Evolutionary conservation across 1,284 basidiomycete genomes (phyloP).

Genomic region (Cutaneotrichosporon daszewskae): DNA sequence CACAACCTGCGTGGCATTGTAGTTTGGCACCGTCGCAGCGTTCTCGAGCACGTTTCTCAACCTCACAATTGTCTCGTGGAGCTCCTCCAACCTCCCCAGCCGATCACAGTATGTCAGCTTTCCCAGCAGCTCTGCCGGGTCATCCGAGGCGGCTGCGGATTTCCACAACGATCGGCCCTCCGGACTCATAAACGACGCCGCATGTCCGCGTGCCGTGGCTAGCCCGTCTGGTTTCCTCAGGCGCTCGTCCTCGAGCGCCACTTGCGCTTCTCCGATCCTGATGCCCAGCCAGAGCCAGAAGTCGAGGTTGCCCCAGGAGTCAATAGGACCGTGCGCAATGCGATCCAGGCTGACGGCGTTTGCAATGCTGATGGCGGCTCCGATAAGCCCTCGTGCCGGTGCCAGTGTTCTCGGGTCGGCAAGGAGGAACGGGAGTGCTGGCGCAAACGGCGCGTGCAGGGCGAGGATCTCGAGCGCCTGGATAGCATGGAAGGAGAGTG

Average conservation of each 20-base stretch:
- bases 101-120: conserved; percentile 33
- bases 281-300: conserved; percentile 30
- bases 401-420: conserved; percentile 25
- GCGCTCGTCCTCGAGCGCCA: conserved; percentile 13
- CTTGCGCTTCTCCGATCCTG: conserved; percentile 13
- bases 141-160: conserved; percentile 17
- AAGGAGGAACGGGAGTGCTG: conserved; percentile 29
- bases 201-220: conserved; percentile 17
- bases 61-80: conserved; percentile 25
- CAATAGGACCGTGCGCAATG: conserved; percentile 16
- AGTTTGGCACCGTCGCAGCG: conserved; percentile 20
- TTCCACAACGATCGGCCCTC: conserved; percentile 25
- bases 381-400: conserved; percentile 28
- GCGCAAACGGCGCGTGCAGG: conserved; percentile 34
- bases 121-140: conserved; percentile 26
- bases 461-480: conserved; percentile 35
- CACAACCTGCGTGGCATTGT: conserved; percentile 25
- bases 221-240: conserved; percentile 12
- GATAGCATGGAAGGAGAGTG: conserved; percentile 26
- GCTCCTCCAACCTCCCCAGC: conserved; percentile 28
- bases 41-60: conserved; percentile 25
- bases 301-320: conserved; percentile 20
- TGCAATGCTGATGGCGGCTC: conserved; percentile 15
- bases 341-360: conserved; percentile 18
- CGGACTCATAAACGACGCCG: conserved; percentile 10